Evolutionary conservation across 805 yeast genomes (phyloP).

Genomic region (Pichia nakasei): DNA sequence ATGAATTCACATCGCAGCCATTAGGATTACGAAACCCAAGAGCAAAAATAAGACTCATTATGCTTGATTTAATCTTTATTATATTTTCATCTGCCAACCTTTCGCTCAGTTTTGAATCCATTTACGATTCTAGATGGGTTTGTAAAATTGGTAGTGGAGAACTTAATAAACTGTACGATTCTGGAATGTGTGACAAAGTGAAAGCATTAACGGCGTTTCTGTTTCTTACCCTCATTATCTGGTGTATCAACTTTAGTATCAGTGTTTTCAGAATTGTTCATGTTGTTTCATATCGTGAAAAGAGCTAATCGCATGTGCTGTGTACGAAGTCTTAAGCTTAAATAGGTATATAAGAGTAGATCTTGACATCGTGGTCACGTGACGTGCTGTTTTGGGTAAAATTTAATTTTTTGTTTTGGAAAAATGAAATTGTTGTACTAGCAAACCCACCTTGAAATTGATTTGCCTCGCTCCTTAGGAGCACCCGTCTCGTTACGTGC

Average conservation of each 20-base stretch:
- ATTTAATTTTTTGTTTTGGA: too few relatives aligned
- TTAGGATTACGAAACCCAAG: conserved; percentile 80
- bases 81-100: conserved; percentile 84
- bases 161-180: conserved; percentile 23
- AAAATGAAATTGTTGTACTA: too few relatives aligned
- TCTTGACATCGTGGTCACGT: too few relatives aligned
- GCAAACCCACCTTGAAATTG: too few relatives aligned
- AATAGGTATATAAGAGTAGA: too few relatives aligned
- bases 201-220: conserved; percentile 70
- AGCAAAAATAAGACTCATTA: conserved; percentile 70
- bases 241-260: conserved; percentile 81
- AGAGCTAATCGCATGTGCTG: neutral
- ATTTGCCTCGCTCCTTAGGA: neutral
- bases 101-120: conserved; percentile 75
- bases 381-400: too few relatives aligned
- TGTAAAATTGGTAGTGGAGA: conserved; percentile 30
- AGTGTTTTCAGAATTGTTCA: conserved; percentile 79
- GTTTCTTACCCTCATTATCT: conserved; percentile 62
- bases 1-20: conserved; percentile 89
- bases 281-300: conserved; percentile 29
- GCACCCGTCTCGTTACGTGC: too few relatives aligned
- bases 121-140: conserved; percentile 78
- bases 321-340: too few relatives aligned
- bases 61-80: conserved; percentile 79
- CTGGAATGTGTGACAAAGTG: conserved; percentile 67